Percentiles rank a stretch among this genome's conserved stretches.
phyloP scores from a whole-genome alignment of 2,329 filamentous ascomycete species.

The Penicillium paneum region DNA sequence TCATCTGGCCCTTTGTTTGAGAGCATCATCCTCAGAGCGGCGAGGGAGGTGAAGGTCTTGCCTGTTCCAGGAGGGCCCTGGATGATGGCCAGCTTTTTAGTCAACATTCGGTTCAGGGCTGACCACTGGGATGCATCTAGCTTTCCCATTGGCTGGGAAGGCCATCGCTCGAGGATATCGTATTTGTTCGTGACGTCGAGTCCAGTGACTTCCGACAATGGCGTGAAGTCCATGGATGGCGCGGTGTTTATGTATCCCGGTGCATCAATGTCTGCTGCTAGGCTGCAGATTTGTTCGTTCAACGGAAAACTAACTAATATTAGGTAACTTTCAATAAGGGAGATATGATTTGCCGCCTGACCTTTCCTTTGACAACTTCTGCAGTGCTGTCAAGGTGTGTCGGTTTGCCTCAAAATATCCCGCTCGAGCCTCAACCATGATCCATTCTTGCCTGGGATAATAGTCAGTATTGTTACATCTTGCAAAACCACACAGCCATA shows the following conservation, averaged over 20 bases:
- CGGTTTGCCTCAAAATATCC: constrained; percentile 76
- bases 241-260: constrained; percentile 54
- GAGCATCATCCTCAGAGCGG: constrained; percentile 65
- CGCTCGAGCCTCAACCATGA: constrained; percentile 73
- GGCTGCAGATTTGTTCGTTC: constrained; percentile 42
- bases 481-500: accelerated
- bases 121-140: constrained; percentile 70
- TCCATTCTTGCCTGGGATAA: constrained; percentile 51
- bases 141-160: constrained; percentile 38
- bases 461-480: not conserved
- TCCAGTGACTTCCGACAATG: constrained; percentile 37
- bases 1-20: constrained; percentile 55
- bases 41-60: constrained; percentile 79
- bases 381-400: constrained; percentile 69
- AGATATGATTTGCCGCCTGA: constrained; percentile 18
- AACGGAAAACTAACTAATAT: constrained; percentile 42
- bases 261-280: constrained; percentile 42
- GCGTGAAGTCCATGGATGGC: constrained; percentile 51
- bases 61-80: constrained; percentile 79
- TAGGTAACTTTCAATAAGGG: not conserved
- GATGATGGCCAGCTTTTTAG: constrained; percentile 68
- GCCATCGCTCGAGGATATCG: constrained; percentile 56
- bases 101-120: constrained; percentile 68
- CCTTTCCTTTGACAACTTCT: constrained; percentile 59
- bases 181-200: constrained; percentile 40